These are phyloP conservation scores for Pythium aphanidermatum DNA, from an alignment of 352 stramenopile species.

Conservation along the genomic window DNA sequence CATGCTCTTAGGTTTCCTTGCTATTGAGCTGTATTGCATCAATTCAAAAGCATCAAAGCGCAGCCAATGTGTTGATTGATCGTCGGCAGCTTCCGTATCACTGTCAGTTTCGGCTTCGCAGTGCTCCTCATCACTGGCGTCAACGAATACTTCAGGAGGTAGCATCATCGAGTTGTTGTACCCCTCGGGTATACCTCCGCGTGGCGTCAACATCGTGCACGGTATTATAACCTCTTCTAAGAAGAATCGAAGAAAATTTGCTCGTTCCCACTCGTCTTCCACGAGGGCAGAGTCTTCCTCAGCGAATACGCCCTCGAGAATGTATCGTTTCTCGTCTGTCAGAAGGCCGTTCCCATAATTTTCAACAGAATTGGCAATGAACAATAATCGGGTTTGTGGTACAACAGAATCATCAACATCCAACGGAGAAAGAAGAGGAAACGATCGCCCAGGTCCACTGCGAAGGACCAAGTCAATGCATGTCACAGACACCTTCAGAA, in stretches of 20 bases:
- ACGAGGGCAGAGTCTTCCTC: neutral
- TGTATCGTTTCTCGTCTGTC: neutral
- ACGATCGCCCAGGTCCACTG: neutral
- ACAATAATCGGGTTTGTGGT: neutral
- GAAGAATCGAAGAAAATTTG: conserved; percentile 1
- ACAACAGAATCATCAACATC: neutral
- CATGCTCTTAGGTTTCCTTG: neutral
- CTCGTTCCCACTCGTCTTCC: neutral
- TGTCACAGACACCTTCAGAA: neutral
- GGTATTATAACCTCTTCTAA: conserved; percentile 4
- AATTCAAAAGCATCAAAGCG: too few relatives aligned
- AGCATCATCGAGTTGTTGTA: neutral
- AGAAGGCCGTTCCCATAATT: neutral
- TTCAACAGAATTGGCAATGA: conserved; percentile 1
- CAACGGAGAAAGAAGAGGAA: neutral
- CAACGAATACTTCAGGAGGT: conserved; percentile 3
- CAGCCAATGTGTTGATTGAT: too few relatives aligned
- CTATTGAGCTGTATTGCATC: neutral
- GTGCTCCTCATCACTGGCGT: conserved; percentile 7
- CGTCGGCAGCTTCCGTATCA: too few relatives aligned
- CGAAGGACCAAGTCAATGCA: conserved; percentile 5
- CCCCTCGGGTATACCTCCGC: neutral
- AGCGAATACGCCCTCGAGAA: neutral
- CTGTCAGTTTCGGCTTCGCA: neutral
- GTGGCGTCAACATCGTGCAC: neutral